These are phyloP conservation scores for Solanum hybrid DNA, from an alignment of 305 asterid genomes.

Conservation along the genomic window DNA sequence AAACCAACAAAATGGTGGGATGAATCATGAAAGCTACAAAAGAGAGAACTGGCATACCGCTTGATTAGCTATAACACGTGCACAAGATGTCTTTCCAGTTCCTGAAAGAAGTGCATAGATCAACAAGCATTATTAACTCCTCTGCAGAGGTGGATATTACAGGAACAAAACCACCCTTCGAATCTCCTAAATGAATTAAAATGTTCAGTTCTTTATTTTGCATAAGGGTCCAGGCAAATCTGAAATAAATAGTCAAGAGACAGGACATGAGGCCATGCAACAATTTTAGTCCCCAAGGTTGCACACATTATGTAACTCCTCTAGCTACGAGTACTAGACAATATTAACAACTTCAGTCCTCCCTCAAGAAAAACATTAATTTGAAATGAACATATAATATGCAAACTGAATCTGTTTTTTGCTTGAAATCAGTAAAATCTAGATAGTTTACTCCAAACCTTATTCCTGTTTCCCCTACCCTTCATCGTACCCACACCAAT, in stretches of 20 bases:
- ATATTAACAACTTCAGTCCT: not conserved
- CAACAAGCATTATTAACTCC: not conserved
- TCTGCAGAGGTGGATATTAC: not conserved
- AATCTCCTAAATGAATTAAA: not conserved
- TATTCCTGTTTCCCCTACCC: not conserved
- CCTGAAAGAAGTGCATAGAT: slow-evolving; percentile 44
- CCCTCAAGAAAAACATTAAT: not conserved
- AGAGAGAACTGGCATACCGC: slow-evolving; percentile 46
- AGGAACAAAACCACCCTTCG: not conserved
- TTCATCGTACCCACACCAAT: not conserved
- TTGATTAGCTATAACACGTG: slow-evolving; percentile 94
- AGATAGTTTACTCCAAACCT: not conserved
- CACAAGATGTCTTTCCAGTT: slow-evolving; percentile 97
- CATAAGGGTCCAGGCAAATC: not conserved
- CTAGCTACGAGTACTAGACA: not conserved
- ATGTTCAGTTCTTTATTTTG: not conserved
- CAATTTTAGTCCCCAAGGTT: not conserved
- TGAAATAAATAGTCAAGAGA: not conserved
- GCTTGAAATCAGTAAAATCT: not conserved
- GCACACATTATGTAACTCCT: not conserved
- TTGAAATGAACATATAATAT: not conserved
- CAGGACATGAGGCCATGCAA: not conserved
- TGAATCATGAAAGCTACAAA: slow-evolving; percentile 10
- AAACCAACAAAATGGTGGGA: not conserved
- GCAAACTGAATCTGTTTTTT: not conserved